These are phyloP conservation scores for Talaromyces sp. DNA, from an alignment of 2,329 filamentous ascomycete genomes.

Conservation along the genomic window DNA sequence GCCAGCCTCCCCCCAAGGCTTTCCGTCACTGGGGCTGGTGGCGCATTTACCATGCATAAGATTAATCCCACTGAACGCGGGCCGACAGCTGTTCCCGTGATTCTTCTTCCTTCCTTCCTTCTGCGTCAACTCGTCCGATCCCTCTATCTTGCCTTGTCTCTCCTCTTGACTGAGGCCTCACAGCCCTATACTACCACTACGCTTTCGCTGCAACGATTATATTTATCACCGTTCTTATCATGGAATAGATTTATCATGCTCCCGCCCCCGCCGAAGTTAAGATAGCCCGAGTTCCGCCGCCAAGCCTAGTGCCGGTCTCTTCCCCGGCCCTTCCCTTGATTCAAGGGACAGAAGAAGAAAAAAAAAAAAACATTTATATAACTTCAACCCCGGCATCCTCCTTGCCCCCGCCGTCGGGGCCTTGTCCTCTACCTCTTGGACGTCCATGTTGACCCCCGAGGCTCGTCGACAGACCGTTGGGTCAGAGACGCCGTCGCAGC, in stretches of 20 bases:
- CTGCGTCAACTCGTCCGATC: not conserved
- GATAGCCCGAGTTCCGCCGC: not conserved
- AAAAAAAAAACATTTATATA: not conserved
- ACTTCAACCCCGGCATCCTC: not conserved
- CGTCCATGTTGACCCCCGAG: slow-evolving; percentile 9
- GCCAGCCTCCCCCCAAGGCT: not conserved
- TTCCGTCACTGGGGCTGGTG: not conserved
- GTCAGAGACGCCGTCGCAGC: slow-evolving; percentile 8
- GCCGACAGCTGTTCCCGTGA: not conserved
- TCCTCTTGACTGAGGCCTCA: not conserved
- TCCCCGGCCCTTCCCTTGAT: not conserved
- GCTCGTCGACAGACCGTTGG: slow-evolving; percentile 8
- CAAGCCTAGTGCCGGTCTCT: not conserved
- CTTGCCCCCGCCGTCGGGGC: not conserved
- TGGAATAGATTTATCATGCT: not conserved
- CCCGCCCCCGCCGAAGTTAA: not conserved
- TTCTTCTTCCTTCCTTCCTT: not conserved
- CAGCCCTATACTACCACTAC: not conserved
- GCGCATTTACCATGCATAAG: not conserved
- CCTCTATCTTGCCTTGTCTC: not conserved
- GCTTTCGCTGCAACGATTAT: not conserved
- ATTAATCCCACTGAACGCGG: not conserved
- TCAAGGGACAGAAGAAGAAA: not conserved
- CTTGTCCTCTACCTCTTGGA: not conserved
- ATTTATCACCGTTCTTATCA: not conserved